phyloP scores from a whole-genome alignment of 768 basidiomycete species.

The Lactarius psammicola region DNA sequence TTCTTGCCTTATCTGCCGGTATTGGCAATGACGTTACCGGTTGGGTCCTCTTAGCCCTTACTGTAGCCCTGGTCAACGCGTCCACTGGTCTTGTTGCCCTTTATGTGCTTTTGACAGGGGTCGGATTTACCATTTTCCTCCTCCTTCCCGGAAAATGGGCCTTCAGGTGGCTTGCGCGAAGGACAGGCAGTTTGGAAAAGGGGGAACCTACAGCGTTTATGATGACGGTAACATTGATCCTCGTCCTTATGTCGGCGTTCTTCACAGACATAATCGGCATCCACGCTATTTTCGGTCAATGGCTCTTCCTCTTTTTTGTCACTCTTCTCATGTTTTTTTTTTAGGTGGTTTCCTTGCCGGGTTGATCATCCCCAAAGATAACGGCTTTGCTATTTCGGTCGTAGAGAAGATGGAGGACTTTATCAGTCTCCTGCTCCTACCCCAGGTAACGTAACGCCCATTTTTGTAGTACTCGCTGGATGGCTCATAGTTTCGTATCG shows the following conservation, averaged over 20 bases:
- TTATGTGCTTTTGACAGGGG: slow-evolving; percentile 69
- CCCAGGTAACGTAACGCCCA: slow-evolving; percentile 52
- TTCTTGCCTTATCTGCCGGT: slow-evolving; percentile 78
- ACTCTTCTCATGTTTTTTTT: slow-evolving; percentile 26
- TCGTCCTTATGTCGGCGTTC: slow-evolving; percentile 74
- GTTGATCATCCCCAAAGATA: slow-evolving; percentile 77
- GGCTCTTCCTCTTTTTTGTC: slow-evolving; percentile 10
- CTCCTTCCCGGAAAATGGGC: slow-evolving; percentile 62
- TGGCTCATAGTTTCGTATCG: slow-evolving; percentile 25
- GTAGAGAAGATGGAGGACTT: slow-evolving; percentile 88
- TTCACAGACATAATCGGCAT: slow-evolving; percentile 86
- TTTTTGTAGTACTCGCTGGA: neutral
- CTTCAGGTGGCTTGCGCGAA: slow-evolving; percentile 63
- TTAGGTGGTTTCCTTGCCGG: slow-evolving; percentile 80
- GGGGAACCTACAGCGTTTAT: slow-evolving; percentile 69
- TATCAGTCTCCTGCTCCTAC: slow-evolving; percentile 71
- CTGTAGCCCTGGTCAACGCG: slow-evolving; percentile 82
- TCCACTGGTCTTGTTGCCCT: slow-evolving; percentile 70
- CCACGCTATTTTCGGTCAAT: slow-evolving; percentile 61
- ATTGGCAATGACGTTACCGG: slow-evolving; percentile 65
- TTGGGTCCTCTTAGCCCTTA: slow-evolving; percentile 81
- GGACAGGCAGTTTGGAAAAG: slow-evolving; percentile 69
- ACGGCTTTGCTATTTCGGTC: slow-evolving; percentile 75
- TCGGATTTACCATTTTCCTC: slow-evolving; percentile 66
- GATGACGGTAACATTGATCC: slow-evolving; percentile 76